Conservation (phyloP, 2,329 filamentous ascomycete species). For the Coleophoma crateriformis region DNA sequence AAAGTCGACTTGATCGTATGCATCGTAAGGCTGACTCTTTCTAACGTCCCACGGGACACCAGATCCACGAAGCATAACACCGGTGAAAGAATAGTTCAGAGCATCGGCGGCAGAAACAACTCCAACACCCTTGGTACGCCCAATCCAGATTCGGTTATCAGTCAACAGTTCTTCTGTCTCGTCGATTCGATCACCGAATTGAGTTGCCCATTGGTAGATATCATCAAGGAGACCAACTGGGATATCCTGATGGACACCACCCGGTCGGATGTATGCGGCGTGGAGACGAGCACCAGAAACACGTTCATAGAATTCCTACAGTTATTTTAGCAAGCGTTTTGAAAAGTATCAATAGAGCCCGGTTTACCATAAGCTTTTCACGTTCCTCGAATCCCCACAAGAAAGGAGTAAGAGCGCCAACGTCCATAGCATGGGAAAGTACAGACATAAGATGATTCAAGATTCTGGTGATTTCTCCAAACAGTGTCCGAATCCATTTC, state of each 20-base stretch:
- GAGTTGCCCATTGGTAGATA: constrained; percentile 99
- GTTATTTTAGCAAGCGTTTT: constrained; percentile 12
- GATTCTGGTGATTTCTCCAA: constrained; percentile 89
- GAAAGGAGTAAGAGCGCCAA: constrained; percentile 96
- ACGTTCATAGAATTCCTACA: constrained; percentile 97
- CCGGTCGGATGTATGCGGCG: constrained; percentile 92
- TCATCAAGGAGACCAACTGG: constrained; percentile 92
- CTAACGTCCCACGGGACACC: constrained; percentile 95
- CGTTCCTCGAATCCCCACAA: constrained; percentile 99
- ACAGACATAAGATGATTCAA: constrained; percentile 98
- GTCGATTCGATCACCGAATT: constrained; percentile 97
- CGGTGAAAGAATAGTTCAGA: constrained; percentile 94
- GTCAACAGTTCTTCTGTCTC: constrained; percentile 98
- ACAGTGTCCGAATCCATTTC: constrained; percentile 95
- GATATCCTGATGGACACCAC: constrained; percentile 93
- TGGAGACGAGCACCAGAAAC: constrained; percentile 97
- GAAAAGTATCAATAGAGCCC: constrained; percentile 7
- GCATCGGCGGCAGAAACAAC: constrained; percentile 88
- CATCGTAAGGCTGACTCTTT: constrained; percentile 95
- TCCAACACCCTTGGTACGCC: constrained; percentile 84
- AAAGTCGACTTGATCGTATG: constrained; percentile 96
- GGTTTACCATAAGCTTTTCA: constrained; percentile 95
- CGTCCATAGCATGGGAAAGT: constrained; percentile 96
- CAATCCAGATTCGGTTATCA: constrained; percentile 99
- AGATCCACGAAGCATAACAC: constrained; percentile 96